A percentile compares a stretch with the other conserved stretches of the same genome.
Evolutionary conservation across 2,329 filamentous ascomycete genomes (phyloP).

Genomic region (Ambrosiella cleistominuta): DNA sequence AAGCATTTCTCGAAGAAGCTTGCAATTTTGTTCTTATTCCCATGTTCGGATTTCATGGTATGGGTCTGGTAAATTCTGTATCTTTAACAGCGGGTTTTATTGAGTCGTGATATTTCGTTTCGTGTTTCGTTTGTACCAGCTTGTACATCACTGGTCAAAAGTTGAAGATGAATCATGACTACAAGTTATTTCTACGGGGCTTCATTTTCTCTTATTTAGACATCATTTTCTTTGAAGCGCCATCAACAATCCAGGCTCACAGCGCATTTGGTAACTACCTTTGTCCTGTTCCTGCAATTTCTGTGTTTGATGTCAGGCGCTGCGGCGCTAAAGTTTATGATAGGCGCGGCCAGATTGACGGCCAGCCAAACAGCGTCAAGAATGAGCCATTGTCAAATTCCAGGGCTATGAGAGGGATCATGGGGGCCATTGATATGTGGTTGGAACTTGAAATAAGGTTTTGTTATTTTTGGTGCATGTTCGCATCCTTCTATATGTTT

Average conservation of each 20-base stretch:
- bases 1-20: conserved; percentile 1
- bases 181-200: background rate
- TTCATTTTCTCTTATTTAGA: background rate
- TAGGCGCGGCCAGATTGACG: background rate
- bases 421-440: background rate
- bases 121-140: no score
- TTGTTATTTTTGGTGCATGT: background rate
- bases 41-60: background rate
- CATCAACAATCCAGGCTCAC: background rate
- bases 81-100: no score
- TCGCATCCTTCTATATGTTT: background rate
- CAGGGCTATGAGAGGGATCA: background rate
- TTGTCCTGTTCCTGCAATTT: background rate
- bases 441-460: background rate
- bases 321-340: background rate
- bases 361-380: background rate
- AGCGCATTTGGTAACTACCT: background rate
- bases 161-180: background rate
- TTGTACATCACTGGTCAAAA: no score
- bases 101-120: no score
- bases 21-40: background rate
- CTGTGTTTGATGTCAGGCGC: background rate
- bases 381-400: background rate
- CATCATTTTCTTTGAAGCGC: background rate
- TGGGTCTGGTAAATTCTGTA: no score